Base-by-base conservation (phyloP, 768 basidiomycete species). In the Hebeloma cylindrosporum region DNA sequence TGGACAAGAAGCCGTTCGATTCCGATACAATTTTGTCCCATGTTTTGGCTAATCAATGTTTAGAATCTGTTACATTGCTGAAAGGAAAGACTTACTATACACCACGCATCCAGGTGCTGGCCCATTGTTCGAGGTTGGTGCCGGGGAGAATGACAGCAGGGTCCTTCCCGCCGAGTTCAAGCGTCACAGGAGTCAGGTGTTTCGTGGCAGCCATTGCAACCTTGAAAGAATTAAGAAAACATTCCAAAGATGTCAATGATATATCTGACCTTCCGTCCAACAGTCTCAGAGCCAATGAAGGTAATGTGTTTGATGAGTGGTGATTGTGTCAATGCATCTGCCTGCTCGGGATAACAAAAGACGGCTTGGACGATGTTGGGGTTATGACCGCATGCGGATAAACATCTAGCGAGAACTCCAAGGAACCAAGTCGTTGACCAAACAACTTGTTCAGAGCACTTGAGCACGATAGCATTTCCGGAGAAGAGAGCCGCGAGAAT, bases 1-100 rank as follows among this genome's bases (percentile, higher is more conserved):
- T 93, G 93, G 27, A 98, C 91, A 34, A 98, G 78, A 52, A 98
- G 77, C 2, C 93, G 81, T 64, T 99, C 95, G 51, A 94, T 89
- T 26, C 94, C 95, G 56, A 99, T 95, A 63, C 95, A 99, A 58
- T 97, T 97, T 68, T 97, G 95, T 16, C 94, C 94, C 39, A 80
- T 79, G 47, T 92, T 91, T 72, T 93, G 93, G 73, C 92, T 93
- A 58, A 20, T 35, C 13, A 30, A 27, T 32, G 16, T 5, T 44
- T 28, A 35, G 26, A 34, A 11, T 28, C 7, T 40, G 14, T 14
- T 6, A 4, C 11, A 32, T 30, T 17, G 5, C 29, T 5, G 10
- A 36, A 33, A 18, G 39, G 11, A 34, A 43, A 43, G 32, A 74
- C 89, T 62, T 66, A 95, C 93, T 89, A 97, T 43, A 90, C 79